Evolutionary conservation across 2,329 filamentous ascomycete genomes (phyloP).

Genomic region (Aureobasidium uvarum): DNA sequence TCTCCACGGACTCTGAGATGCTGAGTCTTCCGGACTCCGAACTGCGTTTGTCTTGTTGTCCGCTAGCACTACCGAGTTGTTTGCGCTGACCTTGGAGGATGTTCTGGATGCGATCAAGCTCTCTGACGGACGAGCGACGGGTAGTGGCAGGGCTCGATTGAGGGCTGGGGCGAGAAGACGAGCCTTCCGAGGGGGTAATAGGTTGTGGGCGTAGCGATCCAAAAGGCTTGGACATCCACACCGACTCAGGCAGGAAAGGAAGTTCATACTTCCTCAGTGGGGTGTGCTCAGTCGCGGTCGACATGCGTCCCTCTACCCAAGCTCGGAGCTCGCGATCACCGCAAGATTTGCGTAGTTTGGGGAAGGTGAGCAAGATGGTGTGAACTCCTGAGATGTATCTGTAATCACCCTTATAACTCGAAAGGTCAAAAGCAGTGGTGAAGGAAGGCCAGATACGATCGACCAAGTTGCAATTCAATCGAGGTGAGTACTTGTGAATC

Average conservation of each 20-base stretch:
- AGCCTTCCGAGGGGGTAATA: not conserved
- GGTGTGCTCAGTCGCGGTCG: not conserved
- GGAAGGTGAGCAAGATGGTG: not conserved
- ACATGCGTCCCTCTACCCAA: not conserved
- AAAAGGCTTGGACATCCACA: not conserved
- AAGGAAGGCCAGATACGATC: not conserved
- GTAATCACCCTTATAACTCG: not conserved
- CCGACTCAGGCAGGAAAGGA: not conserved
- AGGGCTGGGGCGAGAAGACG: not conserved
- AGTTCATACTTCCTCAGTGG: not conserved
- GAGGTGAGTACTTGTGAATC: not conserved
- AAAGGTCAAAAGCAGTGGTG: not conserved
- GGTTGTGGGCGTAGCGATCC: not conserved
- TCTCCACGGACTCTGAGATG: not conserved
- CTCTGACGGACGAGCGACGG: not conserved
- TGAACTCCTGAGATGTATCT: not conserved
- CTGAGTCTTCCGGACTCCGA: not conserved
- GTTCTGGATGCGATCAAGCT: not conserved
- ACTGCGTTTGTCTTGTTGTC: not conserved
- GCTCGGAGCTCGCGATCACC: not conserved
- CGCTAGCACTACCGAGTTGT: not conserved
- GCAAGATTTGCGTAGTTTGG: not conserved
- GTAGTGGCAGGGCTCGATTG: not conserved
- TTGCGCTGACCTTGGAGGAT: not conserved
- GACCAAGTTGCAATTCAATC: not conserved